Base-by-base conservation (phyloP, 2,329 filamentous ascomycete genomes). In the Septoria petroselini region DNA sequence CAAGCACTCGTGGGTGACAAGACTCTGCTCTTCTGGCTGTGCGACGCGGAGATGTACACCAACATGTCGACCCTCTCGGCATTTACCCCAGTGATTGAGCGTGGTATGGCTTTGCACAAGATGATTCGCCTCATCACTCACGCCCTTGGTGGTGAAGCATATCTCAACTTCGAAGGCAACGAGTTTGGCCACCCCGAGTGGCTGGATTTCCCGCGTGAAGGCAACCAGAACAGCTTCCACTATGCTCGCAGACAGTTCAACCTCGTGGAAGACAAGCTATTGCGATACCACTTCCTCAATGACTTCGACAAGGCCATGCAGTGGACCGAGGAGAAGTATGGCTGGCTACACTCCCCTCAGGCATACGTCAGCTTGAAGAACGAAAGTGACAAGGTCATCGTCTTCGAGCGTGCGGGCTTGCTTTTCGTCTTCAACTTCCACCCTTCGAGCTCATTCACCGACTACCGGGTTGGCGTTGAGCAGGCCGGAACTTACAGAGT, bases 101-200 rank as follows among this genome's bases (percentile, higher is more conserved):
- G 93, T 41, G 93, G 93, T 47, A 86, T 98, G 76, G 81, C 88
- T 3, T 75, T 98, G 30, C 93, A 98, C 79, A 98, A 98, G 76
- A 86, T 98, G 86, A 96, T 98, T 64, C 86, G 93, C 11, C 81
- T 98, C 12, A 75, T 98, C 57, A 97, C 93, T 1, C 91, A 98
- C 67, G 81, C 79, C 34, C 80, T 98, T 12, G 93, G 93, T 52
- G 93, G 93, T 48, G 93, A 98, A 71, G 93, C 91, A 31, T 98
- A 95, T 66, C 85, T 98, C 45, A 98, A 97, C 74, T 98, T 98
- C 62, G 91, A 96, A 73, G 93, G 93, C 54, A 98, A 98, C 70
- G 93, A 98, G 71, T 98, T 98, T 65, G 93, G 93, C 0, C 93
- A 98, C 67, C 93, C 93, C 0, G 93, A 98, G 71, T 98, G 93